A percentile compares a stretch with the other conserved stretches of the same genome.
Conservation (phyloP, 2,329 filamentous ascomycete genomes). For the Xylaria sp. region DNA sequence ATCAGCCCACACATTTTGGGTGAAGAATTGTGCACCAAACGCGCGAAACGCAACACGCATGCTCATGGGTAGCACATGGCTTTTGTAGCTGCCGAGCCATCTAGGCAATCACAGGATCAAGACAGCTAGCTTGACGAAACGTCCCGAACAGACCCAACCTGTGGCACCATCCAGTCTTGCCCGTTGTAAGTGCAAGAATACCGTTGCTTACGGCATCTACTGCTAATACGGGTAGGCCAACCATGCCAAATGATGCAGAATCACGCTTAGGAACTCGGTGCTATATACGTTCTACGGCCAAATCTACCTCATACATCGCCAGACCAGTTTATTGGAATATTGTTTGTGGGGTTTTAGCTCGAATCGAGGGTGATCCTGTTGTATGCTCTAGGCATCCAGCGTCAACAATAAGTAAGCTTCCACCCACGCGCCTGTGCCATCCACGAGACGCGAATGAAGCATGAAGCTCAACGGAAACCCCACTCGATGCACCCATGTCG, state of each 20-base stretch:
- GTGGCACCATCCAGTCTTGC: constrained; percentile 3
- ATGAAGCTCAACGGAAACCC: constrained; percentile 28
- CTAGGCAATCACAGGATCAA: constrained; percentile 22
- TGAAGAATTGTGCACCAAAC: constrained; percentile 4
- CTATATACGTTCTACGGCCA: neutral
- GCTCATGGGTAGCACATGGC: constrained; percentile 26
- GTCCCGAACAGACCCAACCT: constrained; percentile 10
- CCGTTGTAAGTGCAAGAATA: constrained; percentile 6
- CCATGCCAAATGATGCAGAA: constrained; percentile 2
- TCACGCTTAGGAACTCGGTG: neutral
- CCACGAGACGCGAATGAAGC: constrained; percentile 24
- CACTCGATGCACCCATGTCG: constrained; percentile 23
- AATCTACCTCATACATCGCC: neutral
- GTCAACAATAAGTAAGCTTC: constrained; percentile 13
- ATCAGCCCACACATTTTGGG: constrained; percentile 12
- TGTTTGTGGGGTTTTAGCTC: neutral
- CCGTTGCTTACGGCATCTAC: neutral
- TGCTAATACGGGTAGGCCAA: neutral
- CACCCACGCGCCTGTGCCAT: constrained; percentile 11
- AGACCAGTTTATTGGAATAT: neutral
- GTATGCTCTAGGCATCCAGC: constrained; percentile 6
- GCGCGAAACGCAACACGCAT: constrained; percentile 4
- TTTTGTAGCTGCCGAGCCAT: constrained; percentile 25
- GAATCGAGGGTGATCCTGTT: neutral
- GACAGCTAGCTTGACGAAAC: constrained; percentile 16